Evolutionary conservation across 1,284 basidiomycete genomes (phyloP).

Genomic region (Trametes polyzona): DNA sequence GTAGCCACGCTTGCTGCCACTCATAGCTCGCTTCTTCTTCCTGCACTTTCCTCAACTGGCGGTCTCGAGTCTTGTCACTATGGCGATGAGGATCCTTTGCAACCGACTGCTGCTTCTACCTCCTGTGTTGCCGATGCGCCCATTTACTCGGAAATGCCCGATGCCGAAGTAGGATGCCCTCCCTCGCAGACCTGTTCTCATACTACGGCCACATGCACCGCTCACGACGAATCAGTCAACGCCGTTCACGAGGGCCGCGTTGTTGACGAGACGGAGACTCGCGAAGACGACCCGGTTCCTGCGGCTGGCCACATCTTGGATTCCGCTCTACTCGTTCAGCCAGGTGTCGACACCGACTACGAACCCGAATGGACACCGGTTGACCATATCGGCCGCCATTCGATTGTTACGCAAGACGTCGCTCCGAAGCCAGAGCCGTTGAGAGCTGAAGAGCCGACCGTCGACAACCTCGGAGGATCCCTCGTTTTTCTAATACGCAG

Average conservation of each 20-base stretch:
- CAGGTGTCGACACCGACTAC: background rate
- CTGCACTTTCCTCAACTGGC: background rate
- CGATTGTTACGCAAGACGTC: no score
- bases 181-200: no score
- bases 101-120: background rate
- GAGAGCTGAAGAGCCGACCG: no score
- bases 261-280: background rate
- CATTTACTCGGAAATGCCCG: background rate
- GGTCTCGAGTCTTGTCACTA: background rate
- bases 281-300: background rate
- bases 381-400: background rate
- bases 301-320: background rate
- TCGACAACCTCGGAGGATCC: no score
- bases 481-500: no score
- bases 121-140: background rate
- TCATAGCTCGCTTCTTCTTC: background rate
- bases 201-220: no score
- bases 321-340: constrained; percentile 2
- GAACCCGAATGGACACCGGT: constrained; percentile 7
- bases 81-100: background rate
- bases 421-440: no score
- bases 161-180: no score
- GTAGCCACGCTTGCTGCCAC: background rate
- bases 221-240: background rate
- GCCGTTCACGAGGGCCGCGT: no score